Base-by-base conservation (phyloP, 2,329 filamentous ascomycete species). In the Lecanicillium sp. region DNA sequence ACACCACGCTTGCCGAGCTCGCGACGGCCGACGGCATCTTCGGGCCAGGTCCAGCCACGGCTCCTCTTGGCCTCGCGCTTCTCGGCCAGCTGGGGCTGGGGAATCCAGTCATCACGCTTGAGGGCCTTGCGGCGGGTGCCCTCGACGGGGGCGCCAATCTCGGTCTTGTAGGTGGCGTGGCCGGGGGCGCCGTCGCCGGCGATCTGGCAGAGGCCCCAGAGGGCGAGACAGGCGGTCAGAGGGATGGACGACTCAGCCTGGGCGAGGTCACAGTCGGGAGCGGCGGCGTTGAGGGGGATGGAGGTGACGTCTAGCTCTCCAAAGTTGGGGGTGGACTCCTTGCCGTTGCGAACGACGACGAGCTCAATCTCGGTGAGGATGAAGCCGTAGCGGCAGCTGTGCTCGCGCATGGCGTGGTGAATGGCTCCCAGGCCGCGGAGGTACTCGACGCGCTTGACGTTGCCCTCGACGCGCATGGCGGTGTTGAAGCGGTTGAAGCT, bases 301-400 rank as follows among this genome's bases (percentile, higher is more conserved):
- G 72, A 76, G 15, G 73, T 70, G 23, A 95, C 77, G 65, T 97
- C 90, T 5, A 96, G 73, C 65, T 84, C 88, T n/a, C 91, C 90
- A 61, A 95, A 96, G 63, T 89, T 83, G 0, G 90, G 90, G 1
- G 82, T 81, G 33, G 75, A 69, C 59, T 76, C 84, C 56, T 63
- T 79, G 44, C 90, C 90, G 55, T 86, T 87, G 59, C 90, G 87
- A 1, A 95, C 89, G 57, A 93, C 83, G 32, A 96, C 84, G 8
- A 96, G 82, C 69, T 97, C 91, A 58, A 95, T 95, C 69, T 96
- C 91, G 1, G 89, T 96, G 61, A 96, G 82, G 66, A 97, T 91
- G 73, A 95, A 97, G 47, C 91, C 91, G 66, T 96, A 97, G 51
- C 91, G 84, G 63, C 88, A 94, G 56, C 84, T 83, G 69, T 95